These are phyloP conservation scores for Acrocalymma vagum DNA, from an alignment of 2,329 filamentous ascomycete species.

Conservation along the genomic window DNA sequence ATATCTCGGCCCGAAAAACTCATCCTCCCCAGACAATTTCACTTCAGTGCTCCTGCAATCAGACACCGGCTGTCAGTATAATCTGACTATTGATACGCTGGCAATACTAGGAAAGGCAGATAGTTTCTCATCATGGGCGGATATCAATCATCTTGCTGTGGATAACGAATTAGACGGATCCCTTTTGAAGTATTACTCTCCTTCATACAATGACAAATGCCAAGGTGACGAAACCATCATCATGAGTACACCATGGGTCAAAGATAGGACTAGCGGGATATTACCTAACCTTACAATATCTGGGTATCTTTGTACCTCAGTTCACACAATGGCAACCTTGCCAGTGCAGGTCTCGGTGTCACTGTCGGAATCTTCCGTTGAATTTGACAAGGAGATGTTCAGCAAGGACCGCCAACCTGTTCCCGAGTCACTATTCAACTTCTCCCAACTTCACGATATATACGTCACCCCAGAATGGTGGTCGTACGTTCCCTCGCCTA, in stretches of 20 bases:
- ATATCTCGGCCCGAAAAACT: not conserved
- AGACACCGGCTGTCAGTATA: constrained; percentile 7
- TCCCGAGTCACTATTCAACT: constrained; percentile 6
- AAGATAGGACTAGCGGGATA: not conserved
- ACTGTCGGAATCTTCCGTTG: not conserved
- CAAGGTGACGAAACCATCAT: constrained; percentile 5
- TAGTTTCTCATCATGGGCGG: not conserved
- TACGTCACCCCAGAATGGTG: constrained; percentile 13
- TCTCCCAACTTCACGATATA: constrained; percentile 2
- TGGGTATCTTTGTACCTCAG: constrained; percentile 18
- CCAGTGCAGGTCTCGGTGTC: constrained; percentile 14
- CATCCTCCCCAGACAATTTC: not conserved
- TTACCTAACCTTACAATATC: constrained; percentile 8
- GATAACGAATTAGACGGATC: constrained; percentile 4
- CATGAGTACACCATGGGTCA: constrained; percentile 10
- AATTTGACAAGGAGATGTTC: constrained; percentile 11
- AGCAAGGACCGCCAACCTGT: constrained; percentile 2
- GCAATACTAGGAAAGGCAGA: not conserved
- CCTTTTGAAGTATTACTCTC: constrained; percentile 1
- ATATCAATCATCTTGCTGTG: constrained; percentile 1
- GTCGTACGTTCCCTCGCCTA: constrained; percentile 3
- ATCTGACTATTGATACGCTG: not conserved
- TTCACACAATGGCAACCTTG: constrained; percentile 12
- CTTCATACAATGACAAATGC: constrained; percentile 11
- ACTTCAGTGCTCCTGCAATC: not conserved